Evolutionary conservation across 2,329 filamentous ascomycete genomes (phyloP).

Genomic region (Xylaria sp.): DNA sequence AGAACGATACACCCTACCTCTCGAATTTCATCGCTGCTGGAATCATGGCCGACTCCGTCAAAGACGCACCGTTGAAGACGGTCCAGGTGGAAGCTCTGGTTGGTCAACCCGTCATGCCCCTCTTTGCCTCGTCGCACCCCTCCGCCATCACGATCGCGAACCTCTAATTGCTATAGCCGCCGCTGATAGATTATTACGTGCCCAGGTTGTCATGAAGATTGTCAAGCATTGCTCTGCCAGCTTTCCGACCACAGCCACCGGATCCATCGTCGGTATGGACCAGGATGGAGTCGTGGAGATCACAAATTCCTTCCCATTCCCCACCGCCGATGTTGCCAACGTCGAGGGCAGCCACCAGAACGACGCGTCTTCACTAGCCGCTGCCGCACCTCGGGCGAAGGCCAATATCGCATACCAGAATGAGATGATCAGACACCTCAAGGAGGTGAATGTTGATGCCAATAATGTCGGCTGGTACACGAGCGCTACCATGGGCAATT

Average conservation of each 20-base stretch:
- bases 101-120: conserved; percentile 55
- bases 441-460: conserved; percentile 97
- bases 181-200: conserved; percentile 35
- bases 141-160: conserved; percentile 32
- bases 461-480: conserved; percentile 99
- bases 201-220: conserved; percentile 94
- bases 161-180: conserved; percentile 4
- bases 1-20: neutral
- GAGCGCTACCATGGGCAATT: conserved; percentile 98
- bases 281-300: conserved; percentile 82
- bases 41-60: conserved; percentile 68
- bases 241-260: conserved; percentile 90
- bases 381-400: conserved; percentile 91
- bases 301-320: conserved; percentile 96
- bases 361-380: conserved; percentile 78
- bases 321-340: conserved; percentile 76
- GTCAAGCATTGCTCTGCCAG: conserved; percentile 91
- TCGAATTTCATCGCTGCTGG: conserved; percentile 6
- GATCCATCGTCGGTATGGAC: conserved; percentile 94
- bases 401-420: conserved; percentile 87
- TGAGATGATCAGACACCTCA: conserved; percentile 96
- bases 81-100: conserved; percentile 96
- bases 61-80: conserved; percentile 80
- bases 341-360: conserved; percentile 76
- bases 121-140: conserved; percentile 43